These are phyloP conservation scores for Suhomyces bolitotheri DNA, from an alignment of 1,139 yeast species.

Conservation along the genomic window DNA sequence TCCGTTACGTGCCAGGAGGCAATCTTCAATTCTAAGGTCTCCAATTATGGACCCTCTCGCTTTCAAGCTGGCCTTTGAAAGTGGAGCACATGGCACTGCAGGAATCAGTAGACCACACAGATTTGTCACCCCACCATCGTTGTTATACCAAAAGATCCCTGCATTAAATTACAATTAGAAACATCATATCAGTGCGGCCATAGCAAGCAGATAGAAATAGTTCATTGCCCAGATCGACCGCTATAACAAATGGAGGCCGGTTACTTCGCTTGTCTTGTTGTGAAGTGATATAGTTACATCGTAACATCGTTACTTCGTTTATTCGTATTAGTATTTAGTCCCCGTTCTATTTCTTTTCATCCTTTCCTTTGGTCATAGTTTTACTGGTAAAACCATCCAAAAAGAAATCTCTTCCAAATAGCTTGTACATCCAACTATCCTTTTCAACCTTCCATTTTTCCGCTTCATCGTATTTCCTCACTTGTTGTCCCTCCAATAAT, in stretches of 20 bases:
- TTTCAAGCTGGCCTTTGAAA: slow-evolving; percentile 14
- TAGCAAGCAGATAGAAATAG: no score
- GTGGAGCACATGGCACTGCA: neutral
- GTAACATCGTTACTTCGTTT: slow-evolving; percentile 23
- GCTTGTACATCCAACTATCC: slow-evolving; percentile 37
- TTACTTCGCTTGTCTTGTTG: no score
- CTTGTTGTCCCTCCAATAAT: slow-evolving; percentile 32
- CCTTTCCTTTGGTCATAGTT: slow-evolving; percentile 29
- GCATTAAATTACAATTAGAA: slow-evolving; percentile 3
- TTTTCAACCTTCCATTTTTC: slow-evolving; percentile 46
- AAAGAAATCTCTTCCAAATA: slow-evolving; percentile 47
- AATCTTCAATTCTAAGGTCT: slow-evolving; percentile 6
- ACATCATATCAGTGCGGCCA: neutral
- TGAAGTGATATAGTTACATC: no score
- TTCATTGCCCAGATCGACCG: no score
- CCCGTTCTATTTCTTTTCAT: slow-evolving; percentile 12
- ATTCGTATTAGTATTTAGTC: slow-evolving; percentile 41
- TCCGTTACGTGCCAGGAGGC: slow-evolving; percentile 3
- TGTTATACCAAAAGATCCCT: slow-evolving; percentile 7
- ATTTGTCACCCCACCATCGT: slow-evolving; percentile 1
- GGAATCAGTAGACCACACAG: neutral
- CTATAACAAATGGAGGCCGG: no score
- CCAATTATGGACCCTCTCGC: slow-evolving; percentile 6
- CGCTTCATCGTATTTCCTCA: slow-evolving; percentile 38
- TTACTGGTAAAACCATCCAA: slow-evolving; percentile 49